Percentiles rank a stretch among this genome's conserved stretches.
Evolutionary conservation across 2,329 filamentous ascomycete genomes (phyloP).

Genomic region (Hortaea werneckii): DNA sequence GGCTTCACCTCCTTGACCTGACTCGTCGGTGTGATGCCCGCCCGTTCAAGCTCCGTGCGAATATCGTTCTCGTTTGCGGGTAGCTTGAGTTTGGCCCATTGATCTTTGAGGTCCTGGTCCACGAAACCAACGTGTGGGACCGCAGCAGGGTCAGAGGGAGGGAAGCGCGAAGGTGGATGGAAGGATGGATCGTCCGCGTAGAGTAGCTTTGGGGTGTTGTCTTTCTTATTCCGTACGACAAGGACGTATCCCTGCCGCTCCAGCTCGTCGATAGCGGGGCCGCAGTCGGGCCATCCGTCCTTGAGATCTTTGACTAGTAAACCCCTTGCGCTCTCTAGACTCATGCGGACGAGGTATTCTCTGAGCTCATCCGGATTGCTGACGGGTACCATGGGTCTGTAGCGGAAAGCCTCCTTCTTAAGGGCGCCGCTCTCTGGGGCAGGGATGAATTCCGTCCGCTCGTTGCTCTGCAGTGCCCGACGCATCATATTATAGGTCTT

Average conservation of each 20-base stretch:
- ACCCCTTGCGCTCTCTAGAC: constrained; percentile 68
- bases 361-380: constrained; percentile 67
- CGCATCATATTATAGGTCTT: constrained; percentile 46
- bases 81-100: constrained; percentile 74
- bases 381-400: constrained; percentile 77
- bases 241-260: constrained; percentile 71
- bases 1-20: constrained; percentile 59
- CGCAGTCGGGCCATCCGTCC: constrained; percentile 86
- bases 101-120: constrained; percentile 69
- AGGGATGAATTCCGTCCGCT: constrained; percentile 51
- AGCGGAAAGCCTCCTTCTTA: constrained; percentile 63
- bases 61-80: constrained; percentile 63
- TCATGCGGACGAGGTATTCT: constrained; percentile 58
- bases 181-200: constrained; percentile 69
- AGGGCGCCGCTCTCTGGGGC: constrained; percentile 16
- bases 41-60: constrained; percentile 63
- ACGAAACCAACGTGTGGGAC: constrained; percentile 42
- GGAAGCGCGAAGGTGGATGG: constrained; percentile 28
- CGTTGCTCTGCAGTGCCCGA: constrained; percentile 55
- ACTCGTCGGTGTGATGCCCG: constrained; percentile 74
- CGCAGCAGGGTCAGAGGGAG: constrained; percentile 38
- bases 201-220: constrained; percentile 73
- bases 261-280: constrained; percentile 65
- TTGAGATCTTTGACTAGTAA: constrained; percentile 83
- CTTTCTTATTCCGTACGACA: constrained; percentile 85